Conservation (phyloP, 169 alveolate genomes). For the Theileria parva region DNA sequence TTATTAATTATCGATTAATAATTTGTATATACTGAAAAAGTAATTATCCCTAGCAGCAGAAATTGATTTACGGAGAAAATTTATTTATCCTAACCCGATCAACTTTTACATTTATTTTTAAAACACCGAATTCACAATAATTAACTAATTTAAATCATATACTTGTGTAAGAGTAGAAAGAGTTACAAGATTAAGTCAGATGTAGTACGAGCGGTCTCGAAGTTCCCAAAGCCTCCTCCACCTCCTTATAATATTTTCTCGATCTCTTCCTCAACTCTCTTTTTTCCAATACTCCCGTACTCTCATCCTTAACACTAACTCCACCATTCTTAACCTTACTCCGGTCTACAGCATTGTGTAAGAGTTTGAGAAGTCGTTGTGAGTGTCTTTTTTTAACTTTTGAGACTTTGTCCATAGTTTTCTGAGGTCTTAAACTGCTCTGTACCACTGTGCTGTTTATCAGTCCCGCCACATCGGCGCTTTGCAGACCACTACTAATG, state of each 20-base stretch:
- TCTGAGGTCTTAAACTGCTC: slow-evolving; percentile 40
- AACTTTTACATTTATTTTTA: neutral
- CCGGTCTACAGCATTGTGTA: slow-evolving; percentile 10
- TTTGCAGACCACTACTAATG: slow-evolving; percentile 45
- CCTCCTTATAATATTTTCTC: neutral
- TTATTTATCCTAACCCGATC: neutral
- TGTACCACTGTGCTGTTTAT: slow-evolving; percentile 96
- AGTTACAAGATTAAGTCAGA: slow-evolving; percentile 79
- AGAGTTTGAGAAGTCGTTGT: slow-evolving; percentile 37
- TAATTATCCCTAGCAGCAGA: neutral
- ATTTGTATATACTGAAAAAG: too few relatives aligned
- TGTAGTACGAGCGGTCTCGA: neutral
- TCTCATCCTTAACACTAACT: too few relatives aligned
- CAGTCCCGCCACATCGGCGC: slow-evolving; percentile 94
- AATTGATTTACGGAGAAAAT: neutral
- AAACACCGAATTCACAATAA: neutral
- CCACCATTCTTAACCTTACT: neutral
- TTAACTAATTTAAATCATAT: too few relatives aligned
- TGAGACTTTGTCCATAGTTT: neutral
- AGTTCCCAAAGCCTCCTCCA: neutral
- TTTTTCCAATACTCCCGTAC: slow-evolving; percentile 11
- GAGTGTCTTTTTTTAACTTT: slow-evolving; percentile 21
- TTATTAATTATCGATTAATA: too few relatives aligned
- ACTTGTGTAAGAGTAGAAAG: too few relatives aligned
- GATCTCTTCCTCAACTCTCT: slow-evolving; percentile 23